phyloP scores from a whole-genome alignment of 2,329 filamentous ascomycete species.

The Uncinocarpus reesii region DNA sequence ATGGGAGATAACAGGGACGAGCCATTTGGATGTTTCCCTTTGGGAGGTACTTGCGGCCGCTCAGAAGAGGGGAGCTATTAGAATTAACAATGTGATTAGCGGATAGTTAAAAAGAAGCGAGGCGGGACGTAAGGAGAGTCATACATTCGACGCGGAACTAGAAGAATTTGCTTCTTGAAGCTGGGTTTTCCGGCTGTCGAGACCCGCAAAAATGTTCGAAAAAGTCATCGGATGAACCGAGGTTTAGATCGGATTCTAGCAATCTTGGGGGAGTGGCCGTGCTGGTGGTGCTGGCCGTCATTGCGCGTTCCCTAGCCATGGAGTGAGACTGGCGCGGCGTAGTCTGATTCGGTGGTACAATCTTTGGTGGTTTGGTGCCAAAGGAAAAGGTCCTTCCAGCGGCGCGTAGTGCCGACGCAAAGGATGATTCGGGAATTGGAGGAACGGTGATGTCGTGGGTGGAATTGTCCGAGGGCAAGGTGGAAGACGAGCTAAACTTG shows the following conservation, averaged over 20 bases:
- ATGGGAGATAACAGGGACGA: slow-evolving; percentile 34
- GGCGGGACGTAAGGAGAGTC: not conserved
- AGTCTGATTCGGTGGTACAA: slow-evolving; percentile 19
- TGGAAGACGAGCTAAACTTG: slow-evolving; percentile 46
- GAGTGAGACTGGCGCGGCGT: slow-evolving; percentile 15
- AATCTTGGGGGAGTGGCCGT: slow-evolving; percentile 44
- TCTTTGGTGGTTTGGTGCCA: slow-evolving; percentile 35
- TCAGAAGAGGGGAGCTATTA: not conserved
- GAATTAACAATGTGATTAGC: not conserved
- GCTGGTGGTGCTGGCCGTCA: slow-evolving; percentile 44
- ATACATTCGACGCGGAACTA: slow-evolving; percentile 10
- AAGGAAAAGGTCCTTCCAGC: slow-evolving; percentile 47
- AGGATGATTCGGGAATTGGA: slow-evolving; percentile 31
- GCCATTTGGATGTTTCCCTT: slow-evolving; percentile 16
- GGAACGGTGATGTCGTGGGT: slow-evolving; percentile 35
- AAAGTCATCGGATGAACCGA: slow-evolving; percentile 38
- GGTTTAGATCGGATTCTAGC: slow-evolving; percentile 35
- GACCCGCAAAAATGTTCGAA: slow-evolving; percentile 43
- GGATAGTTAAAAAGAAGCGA: not conserved
- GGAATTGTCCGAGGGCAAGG: slow-evolving; percentile 43
- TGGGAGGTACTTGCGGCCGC: slow-evolving; percentile 17
- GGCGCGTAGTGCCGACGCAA: slow-evolving; percentile 34
- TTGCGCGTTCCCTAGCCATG: slow-evolving; percentile 36
- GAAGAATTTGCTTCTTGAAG: slow-evolving; percentile 18
- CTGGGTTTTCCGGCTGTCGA: slow-evolving; percentile 31